Percentiles rank a stretch among this genome's conserved stretches.
phyloP scores from a whole-genome alignment of 306 rosid genomes.

The Rosa persica region DNA sequence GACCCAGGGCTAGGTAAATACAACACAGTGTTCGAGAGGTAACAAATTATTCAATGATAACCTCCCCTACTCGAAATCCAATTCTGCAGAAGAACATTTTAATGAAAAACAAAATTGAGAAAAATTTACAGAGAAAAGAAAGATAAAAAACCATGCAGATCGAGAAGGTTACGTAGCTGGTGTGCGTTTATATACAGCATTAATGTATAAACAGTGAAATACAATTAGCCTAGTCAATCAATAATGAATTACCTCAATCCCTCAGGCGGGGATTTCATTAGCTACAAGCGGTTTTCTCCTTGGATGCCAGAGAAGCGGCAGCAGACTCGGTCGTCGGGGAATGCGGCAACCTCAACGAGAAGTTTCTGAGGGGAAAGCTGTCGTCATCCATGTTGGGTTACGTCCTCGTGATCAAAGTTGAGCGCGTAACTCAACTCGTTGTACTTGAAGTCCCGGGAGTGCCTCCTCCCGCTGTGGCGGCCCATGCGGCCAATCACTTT shows the following conservation, averaged over 20 bases:
- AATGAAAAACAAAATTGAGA: too few relatives aligned
- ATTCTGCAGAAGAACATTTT: too few relatives aligned
- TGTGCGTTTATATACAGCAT: neutral
- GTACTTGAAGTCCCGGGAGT: conserved; percentile 69
- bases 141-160: too few relatives aligned
- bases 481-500: conserved; percentile 49
- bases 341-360: conserved; percentile 56
- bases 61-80: too few relatives aligned
- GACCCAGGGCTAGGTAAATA: too few relatives aligned
- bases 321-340: conserved; percentile 13
- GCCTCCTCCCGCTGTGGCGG: conserved; percentile 42
- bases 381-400: conserved; percentile 18
- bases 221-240: neutral
- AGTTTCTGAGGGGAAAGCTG: conserved; percentile 33
- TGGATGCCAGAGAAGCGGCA: conserved; percentile 21
- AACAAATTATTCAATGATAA: too few relatives aligned
- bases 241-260: neutral
- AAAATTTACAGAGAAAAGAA: too few relatives aligned
- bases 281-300: conserved; percentile 13
- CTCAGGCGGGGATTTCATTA: neutral
- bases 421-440: conserved; percentile 60
- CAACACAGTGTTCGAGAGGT: too few relatives aligned
- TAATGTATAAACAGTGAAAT: neutral
- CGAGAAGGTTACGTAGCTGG: too few relatives aligned
- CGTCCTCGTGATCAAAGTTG: conserved; percentile 66